Evolutionary conservation across 345 rosid species (phyloP).

Genomic region (Ricinus communis): DNA sequence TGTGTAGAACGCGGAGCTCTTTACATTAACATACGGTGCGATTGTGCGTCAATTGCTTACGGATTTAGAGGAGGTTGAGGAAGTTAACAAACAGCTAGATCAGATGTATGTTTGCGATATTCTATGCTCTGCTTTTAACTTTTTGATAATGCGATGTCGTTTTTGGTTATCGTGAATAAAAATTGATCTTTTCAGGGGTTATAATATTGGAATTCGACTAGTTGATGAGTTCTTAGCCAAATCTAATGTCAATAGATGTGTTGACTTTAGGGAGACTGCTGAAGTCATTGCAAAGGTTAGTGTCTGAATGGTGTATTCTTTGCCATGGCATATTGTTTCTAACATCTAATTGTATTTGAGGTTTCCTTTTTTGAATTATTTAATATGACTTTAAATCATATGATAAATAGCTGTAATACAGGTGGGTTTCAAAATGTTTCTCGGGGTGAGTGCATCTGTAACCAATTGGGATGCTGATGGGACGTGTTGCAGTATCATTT

Average conservation of each 20-base stretch:
- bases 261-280: conserved; percentile 89
- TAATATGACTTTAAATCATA: not conserved
- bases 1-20: conserved; percentile 95
- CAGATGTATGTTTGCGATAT: conserved; percentile 56
- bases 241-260: conserved; percentile 83
- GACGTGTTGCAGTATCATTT: conserved; percentile 71
- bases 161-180: too few species aligned
- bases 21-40: conserved; percentile 89
- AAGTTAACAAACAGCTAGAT: conserved; percentile 96
- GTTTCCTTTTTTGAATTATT: not conserved
- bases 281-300: conserved; percentile 85
- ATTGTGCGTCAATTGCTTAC: conserved; percentile 88
- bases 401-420: conserved; percentile 27
- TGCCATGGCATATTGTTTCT: conserved; percentile 1
- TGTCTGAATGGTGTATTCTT: not conserved
- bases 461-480: conserved; percentile 85
- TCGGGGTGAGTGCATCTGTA: conserved; percentile 84
- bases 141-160: too few species aligned
- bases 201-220: conserved; percentile 77
- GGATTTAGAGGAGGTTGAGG: conserved; percentile 92
- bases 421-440: conserved; percentile 97
- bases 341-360: not conserved
- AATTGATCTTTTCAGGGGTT: conserved; percentile 63
- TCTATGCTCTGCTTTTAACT: too few species aligned
- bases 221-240: conserved; percentile 91